Evolutionary conservation across 2,329 filamentous ascomycete species (phyloP).

Genomic region (Botryosphaeria dothidea): DNA sequence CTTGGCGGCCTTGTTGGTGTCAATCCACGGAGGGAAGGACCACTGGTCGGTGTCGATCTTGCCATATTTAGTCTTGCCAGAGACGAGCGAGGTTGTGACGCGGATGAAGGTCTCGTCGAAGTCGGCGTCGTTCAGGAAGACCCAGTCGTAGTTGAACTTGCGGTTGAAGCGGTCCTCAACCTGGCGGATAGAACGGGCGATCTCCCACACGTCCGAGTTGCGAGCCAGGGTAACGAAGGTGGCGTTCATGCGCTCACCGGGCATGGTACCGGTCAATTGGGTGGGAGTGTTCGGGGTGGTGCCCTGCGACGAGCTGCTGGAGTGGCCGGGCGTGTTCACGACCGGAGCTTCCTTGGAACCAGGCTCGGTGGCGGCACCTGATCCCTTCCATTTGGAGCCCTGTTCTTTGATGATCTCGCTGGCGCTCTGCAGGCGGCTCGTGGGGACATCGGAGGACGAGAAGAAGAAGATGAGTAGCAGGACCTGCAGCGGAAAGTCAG

Average conservation of each 20-base stretch:
- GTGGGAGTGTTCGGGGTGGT: conserved; percentile 36
- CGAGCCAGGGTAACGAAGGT: conserved; percentile 96
- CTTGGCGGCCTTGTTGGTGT: conserved; percentile 87
- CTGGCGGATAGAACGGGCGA: conserved; percentile 91
- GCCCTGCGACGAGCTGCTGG: conserved; percentile 4
- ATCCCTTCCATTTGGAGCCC: conserved; percentile 20
- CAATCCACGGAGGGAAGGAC: conserved; percentile 95
- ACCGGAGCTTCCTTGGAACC: conserved; percentile 5
- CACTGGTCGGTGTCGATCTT: conserved; percentile 89
- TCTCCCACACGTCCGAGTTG: conserved; percentile 94
- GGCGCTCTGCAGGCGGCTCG: conserved; percentile 33
- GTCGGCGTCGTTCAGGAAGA: conserved; percentile 94
- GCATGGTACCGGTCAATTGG: conserved; percentile 48
- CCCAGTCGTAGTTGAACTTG: conserved; percentile 98
- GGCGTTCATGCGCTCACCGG: conserved; percentile 84
- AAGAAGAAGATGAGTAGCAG: conserved; percentile 81
- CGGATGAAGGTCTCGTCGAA: conserved; percentile 95
- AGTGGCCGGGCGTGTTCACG: not conserved
- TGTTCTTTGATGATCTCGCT: conserved; percentile 36
- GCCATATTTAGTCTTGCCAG: conserved; percentile 88
- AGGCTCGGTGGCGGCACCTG: conserved; percentile 7
- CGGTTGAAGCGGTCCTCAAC: conserved; percentile 98
- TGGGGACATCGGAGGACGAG: conserved; percentile 56
- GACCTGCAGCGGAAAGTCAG: conserved; percentile 42
- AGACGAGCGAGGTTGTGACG: conserved; percentile 85